Evolutionary conservation across 2,329 filamentous ascomycete genomes (phyloP).

Genomic region (Xylariaceae sp.): DNA sequence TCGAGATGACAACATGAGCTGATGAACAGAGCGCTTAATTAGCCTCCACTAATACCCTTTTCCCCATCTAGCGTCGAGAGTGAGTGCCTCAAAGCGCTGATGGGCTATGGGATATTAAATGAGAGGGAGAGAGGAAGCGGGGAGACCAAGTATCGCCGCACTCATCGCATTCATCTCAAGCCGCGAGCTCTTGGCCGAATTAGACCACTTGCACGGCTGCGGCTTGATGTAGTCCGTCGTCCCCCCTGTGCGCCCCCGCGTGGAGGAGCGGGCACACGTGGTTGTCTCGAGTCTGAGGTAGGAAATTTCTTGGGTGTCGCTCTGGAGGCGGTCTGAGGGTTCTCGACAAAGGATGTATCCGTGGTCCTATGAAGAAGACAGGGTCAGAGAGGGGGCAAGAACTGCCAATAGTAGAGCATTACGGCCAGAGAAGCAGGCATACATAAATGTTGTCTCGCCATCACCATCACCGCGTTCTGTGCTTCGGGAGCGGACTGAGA

Average conservation of each 20-base stretch:
- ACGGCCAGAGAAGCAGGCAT: slow-evolving; percentile 38
- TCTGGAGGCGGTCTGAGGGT: slow-evolving; percentile 60
- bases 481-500: slow-evolving; percentile 25
- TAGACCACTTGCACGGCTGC: slow-evolving; percentile 44
- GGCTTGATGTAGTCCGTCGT: slow-evolving; percentile 34
- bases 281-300: slow-evolving; percentile 41
- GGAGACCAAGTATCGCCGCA: neutral
- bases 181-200: slow-evolving; percentile 44
- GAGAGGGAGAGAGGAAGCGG: neutral
- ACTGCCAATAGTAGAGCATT: slow-evolving; percentile 10
- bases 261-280: slow-evolving; percentile 44
- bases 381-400: slow-evolving; percentile 16
- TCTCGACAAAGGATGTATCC: slow-evolving; percentile 86
- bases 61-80: too few species aligned
- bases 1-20: slow-evolving; percentile 36
- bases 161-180: slow-evolving; percentile 38
- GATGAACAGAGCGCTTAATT: neutral
- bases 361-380: slow-evolving; percentile 61
- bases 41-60: too few species aligned
- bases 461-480: slow-evolving; percentile 39
- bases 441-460: slow-evolving; percentile 84
- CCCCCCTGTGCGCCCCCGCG: slow-evolving; percentile 36
- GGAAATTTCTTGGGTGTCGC: slow-evolving; percentile 43
- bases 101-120: slow-evolving; percentile 1
- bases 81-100: too few species aligned